A percentile compares a stretch with the other conserved stretches of the same genome.
Evolutionary conservation across 208 protist genomes (phyloP).

Genomic region (Trypanosoma melophagium): DNA sequence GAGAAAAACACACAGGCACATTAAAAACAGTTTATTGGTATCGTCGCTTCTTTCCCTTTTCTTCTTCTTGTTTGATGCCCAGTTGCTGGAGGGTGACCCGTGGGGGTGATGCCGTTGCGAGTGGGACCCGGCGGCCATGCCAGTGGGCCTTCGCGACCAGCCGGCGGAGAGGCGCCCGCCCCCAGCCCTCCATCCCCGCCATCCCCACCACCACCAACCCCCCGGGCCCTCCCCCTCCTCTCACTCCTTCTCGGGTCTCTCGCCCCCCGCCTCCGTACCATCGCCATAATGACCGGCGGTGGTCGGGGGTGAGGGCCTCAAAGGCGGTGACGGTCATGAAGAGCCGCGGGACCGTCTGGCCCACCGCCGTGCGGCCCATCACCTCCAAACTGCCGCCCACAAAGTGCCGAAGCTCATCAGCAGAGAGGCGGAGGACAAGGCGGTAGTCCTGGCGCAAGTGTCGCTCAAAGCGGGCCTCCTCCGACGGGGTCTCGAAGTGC

Average conservation of each 20-base stretch:
- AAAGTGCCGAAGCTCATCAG: slow-evolving; percentile 19
- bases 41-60: not conserved
- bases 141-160: slow-evolving; percentile 20
- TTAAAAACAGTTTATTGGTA: no score
- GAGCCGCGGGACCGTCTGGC: slow-evolving; percentile 8
- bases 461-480: slow-evolving; percentile 24
- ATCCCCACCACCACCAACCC: no score
- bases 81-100: not conserved
- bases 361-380: not conserved
- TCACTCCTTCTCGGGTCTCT: no score
- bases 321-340: slow-evolving; percentile 27
- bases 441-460: slow-evolving; percentile 22
- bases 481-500: slow-evolving; percentile 24
- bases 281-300: slow-evolving; percentile 15
- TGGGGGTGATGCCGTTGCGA: slow-evolving; percentile 5
- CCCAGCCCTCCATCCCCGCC: no score
- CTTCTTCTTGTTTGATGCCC: slow-evolving; percentile 1
- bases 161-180: slow-evolving; percentile 16
- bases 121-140: slow-evolving; percentile 12
- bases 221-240: no score
- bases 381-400: slow-evolving; percentile 32
- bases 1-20: no score
- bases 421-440: slow-evolving; percentile 22
- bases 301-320: slow-evolving; percentile 13
- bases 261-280: slow-evolving; percentile 23